A percentile compares a stretch with the other conserved stretches of the same genome.
phyloP scores from a whole-genome alignment of 441 rosid species.

The Erodium trifolium region DNA sequence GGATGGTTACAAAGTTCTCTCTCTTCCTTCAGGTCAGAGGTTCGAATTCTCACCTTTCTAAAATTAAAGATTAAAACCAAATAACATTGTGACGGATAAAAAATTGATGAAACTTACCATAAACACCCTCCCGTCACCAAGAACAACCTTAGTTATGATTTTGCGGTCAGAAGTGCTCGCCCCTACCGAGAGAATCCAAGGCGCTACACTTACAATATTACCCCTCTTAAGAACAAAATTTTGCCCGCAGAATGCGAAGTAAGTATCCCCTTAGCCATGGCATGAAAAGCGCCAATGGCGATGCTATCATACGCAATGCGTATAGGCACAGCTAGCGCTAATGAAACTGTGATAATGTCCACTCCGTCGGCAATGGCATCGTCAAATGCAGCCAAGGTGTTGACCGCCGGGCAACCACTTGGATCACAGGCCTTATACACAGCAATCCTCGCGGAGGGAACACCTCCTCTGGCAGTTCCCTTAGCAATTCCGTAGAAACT shows the following conservation, averaged over 20 bases:
- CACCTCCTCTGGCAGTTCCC: constrained; percentile 32
- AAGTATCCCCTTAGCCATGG: constrained; percentile 39
- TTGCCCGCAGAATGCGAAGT: constrained; percentile 39
- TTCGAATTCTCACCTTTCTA: too few relatives aligned
- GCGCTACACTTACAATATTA: constrained; percentile 27
- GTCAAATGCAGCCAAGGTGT: constrained; percentile 33
- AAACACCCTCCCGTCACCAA: constrained; percentile 30
- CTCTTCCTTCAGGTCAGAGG: too few relatives aligned
- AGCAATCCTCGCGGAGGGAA: constrained; percentile 32
- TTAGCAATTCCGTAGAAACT: constrained; percentile 26
- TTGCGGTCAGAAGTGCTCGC: constrained; percentile 43
- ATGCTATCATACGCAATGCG: constrained; percentile 16
- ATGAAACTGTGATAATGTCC: constrained; percentile 3
- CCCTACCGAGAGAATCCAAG: constrained; percentile 45
- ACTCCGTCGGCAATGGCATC: constrained; percentile 52
- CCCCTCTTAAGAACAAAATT: too few relatives aligned
- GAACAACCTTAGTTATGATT: constrained; percentile 33
- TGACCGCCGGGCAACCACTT: constrained; percentile 12
- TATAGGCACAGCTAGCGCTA: too few relatives aligned
- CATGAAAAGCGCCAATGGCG: constrained; percentile 42
- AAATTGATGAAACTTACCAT: constrained; percentile 24
- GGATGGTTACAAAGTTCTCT: too few relatives aligned
- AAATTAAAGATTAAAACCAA: too few relatives aligned
- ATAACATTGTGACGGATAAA: too few relatives aligned
- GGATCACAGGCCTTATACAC: constrained; percentile 22